Evolutionary conservation across 306 rosid genomes (phyloP).

Genomic region (Crotalaria pallida): DNA sequence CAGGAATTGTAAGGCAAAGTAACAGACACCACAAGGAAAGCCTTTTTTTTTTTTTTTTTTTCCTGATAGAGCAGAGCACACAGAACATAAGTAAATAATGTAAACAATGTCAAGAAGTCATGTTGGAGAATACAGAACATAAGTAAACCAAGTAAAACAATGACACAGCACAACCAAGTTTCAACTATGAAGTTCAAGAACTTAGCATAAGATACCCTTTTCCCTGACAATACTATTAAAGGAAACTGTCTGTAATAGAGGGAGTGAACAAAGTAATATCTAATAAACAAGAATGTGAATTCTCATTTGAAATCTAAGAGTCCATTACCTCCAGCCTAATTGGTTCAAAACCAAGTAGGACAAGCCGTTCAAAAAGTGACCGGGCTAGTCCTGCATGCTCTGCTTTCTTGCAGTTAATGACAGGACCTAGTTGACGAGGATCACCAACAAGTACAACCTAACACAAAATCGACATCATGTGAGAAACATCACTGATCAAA

Average conservation of each 20-base stretch:
- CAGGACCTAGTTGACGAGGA: conserved; percentile 99
- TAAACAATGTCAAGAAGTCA: too few relatives aligned
- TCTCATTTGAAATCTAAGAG: not conserved
- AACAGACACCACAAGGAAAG: too few relatives aligned
- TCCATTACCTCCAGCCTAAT: conserved; percentile 88
- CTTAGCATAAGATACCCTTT: too few relatives aligned
- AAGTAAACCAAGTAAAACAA: not conserved
- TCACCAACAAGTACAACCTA: conserved; percentile 99
- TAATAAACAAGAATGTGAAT: not conserved
- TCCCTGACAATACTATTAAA: not conserved
- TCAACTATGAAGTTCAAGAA: not conserved
- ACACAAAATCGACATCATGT: conserved; percentile 17
- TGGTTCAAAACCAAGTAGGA: conserved; percentile 92
- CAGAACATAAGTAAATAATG: too few relatives aligned
- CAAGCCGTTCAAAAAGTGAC: conserved; percentile 99
- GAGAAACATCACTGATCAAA: conserved; percentile 9
- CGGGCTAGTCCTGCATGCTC: conserved; percentile 99
- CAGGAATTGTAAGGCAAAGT: too few relatives aligned
- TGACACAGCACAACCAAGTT: not conserved
- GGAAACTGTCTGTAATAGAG: not conserved
- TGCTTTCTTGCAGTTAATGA: conserved; percentile 99
- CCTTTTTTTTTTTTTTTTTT: too few relatives aligned
- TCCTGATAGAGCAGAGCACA: too few relatives aligned
- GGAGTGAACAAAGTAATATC: not conserved
- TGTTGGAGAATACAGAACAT: not conserved